phyloP scores from a whole-genome alignment of 257 asterid genomes.

The Fraxinus excelsior region DNA sequence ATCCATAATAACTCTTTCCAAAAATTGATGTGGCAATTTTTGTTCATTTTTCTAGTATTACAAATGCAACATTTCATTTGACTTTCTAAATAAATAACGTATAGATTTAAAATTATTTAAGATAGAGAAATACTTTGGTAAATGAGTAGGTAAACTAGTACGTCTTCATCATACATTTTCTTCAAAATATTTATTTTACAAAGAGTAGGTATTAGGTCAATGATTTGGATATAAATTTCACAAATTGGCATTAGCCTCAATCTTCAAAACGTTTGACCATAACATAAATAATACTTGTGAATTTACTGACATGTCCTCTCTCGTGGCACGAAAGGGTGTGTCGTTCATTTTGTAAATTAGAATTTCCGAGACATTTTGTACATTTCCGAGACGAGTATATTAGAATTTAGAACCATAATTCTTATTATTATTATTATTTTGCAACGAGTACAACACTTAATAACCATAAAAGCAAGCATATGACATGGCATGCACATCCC shows the following conservation, averaged over 20 bases:
- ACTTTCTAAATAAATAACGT: not conserved
- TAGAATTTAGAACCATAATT: no score
- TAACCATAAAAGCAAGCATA: conserved; percentile 43
- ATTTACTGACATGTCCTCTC: not conserved
- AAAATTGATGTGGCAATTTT: no score
- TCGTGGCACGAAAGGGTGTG: not conserved
- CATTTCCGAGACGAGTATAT: no score
- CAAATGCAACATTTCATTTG: no score
- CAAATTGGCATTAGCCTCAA: not conserved
- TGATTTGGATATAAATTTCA: not conserved
- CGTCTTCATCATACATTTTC: not conserved
- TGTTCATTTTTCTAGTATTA: no score
- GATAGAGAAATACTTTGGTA: not conserved
- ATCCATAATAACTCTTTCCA: no score
- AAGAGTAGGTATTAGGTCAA: not conserved
- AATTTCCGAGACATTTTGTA: no score
- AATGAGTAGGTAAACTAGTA: not conserved
- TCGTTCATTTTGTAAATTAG: no score
- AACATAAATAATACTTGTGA: not conserved
- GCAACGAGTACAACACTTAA: conserved; percentile 20
- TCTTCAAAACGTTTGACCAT: not conserved
- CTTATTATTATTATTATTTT: no score
- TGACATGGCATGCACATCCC: conserved; percentile 71
- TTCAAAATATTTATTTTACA: not conserved
- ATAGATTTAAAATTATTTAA: not conserved